Base-by-base conservation (phyloP, 805 yeast genomes). In the Lachancea nothofagi region DNA sequence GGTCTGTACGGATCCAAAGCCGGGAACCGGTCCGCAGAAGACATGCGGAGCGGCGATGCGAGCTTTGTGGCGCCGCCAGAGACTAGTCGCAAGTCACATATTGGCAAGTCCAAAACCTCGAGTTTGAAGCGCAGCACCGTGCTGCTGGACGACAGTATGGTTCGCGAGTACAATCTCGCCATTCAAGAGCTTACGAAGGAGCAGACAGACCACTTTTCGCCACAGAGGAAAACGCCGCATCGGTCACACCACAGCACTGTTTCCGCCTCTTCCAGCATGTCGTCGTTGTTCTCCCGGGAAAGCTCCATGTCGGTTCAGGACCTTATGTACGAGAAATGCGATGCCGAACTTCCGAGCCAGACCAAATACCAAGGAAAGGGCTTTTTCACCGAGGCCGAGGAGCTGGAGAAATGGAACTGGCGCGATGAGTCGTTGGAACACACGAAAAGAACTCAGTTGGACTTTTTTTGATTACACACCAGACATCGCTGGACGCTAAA, bases 161-260 rank as follows among this genome's bases (percentile, higher is more conserved):
- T 56, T 3, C 43, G 54, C 22, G 62, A 57, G 25, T 56, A 56
- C 42, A 52, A 51, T 35, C 27, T 53, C 14, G 60, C 59, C n/a
- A 29, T 57, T 12, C 45, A 42, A 14, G 37, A 17, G 7, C 43
- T 40, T 19, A 20, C 28, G 44, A 43, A 29, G 18, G 35, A 25
- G 3, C 25, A 21, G 13, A 9, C 24, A 7, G 22, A 12, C 4
- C 40, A 27, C 15, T 7, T 8, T 9, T 27, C 30, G 15, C 32
- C 32, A 10, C 31, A 27, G 29, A 12, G 23, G 9, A 34, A 26
- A 19, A 20, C 32, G 7, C 32, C 26, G 18, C 38, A 35, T 8
- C 18, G 30, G 31, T n/a, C 18, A 18, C 42, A 38, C 21, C 32
- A 19, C 5, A 40, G 38, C 21, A n/a, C 31, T 10, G 38, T 34